Percentiles rank a stretch among this genome's conserved stretches.
Conservation (phyloP, 2,329 filamentous ascomycete species). For the Diaporthe nobilis region DNA sequence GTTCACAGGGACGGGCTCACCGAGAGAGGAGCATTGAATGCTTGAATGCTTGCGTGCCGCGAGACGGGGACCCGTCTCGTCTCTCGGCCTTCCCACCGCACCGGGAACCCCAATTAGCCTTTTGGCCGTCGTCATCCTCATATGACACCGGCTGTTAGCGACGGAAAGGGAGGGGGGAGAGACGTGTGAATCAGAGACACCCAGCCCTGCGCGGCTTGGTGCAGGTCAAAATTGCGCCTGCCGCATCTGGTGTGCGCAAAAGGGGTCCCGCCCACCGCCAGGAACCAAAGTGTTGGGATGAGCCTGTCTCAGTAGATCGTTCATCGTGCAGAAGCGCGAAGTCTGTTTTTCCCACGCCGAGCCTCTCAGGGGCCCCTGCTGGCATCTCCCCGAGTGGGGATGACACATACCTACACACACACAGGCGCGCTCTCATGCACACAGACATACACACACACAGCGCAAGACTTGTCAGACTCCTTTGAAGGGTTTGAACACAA, state of each 20-base stretch:
- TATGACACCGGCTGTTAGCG: not conserved
- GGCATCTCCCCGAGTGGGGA: not conserved
- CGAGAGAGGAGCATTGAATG: slow-evolving; percentile 22
- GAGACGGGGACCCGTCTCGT: not conserved
- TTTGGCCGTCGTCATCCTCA: slow-evolving; percentile 20
- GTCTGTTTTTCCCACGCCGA: slow-evolving; percentile 25
- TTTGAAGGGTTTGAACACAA: not conserved
- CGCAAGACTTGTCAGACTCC: not conserved
- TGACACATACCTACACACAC: not conserved
- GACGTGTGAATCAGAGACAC: not conserved
- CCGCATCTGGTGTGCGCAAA: not conserved
- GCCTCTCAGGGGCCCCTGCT: slow-evolving; percentile 31
- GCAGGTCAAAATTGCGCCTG: not conserved
- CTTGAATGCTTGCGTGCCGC: slow-evolving; percentile 10
- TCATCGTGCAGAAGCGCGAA: slow-evolving; percentile 29
- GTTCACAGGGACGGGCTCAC: slow-evolving; percentile 6
- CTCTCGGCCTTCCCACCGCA: slow-evolving; percentile 11
- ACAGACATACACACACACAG: not conserved
- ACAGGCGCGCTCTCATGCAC: not conserved
- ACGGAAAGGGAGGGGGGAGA: not conserved
- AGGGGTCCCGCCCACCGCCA: not conserved
- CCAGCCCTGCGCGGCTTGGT: slow-evolving; percentile 21
- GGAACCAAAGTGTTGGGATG: slow-evolving; percentile 27
- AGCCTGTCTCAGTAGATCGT: slow-evolving; percentile 28
- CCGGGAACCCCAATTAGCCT: slow-evolving; percentile 28